These are phyloP conservation scores for Puccinia coronata DNA, from an alignment of 1,284 basidiomycete genomes.

Conservation along the genomic window DNA sequence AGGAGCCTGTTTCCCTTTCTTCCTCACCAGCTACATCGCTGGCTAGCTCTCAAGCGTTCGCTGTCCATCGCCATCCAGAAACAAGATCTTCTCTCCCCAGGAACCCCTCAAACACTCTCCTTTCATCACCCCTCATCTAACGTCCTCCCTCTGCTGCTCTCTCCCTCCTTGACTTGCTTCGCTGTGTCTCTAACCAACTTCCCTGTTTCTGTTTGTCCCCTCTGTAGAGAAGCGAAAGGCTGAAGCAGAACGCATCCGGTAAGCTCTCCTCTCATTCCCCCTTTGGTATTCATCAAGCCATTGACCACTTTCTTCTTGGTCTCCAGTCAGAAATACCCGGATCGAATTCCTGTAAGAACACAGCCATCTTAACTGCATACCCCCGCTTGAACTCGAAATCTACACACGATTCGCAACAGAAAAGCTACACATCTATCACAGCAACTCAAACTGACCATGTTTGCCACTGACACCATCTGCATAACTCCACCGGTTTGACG, in stretches of 20 bases:
- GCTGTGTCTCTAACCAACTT: too few relatives aligned
- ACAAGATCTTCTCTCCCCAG: too few relatives aligned
- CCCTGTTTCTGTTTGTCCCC: not conserved
- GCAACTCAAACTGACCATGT: not conserved
- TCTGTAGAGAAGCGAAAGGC: constrained; percentile 46
- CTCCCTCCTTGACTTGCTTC: too few relatives aligned
- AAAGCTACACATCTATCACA: not conserved
- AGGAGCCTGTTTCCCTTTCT: not conserved
- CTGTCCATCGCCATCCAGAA: too few relatives aligned
- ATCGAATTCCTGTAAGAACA: constrained; percentile 46
- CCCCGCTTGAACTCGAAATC: not conserved
- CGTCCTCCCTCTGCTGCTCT: not conserved
- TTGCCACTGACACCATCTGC: too few relatives aligned
- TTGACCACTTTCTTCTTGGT: not conserved
- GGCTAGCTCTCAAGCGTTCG: too few relatives aligned
- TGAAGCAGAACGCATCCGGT: constrained; percentile 68
- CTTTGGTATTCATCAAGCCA: not conserved
- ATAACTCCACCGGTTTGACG: too few relatives aligned
- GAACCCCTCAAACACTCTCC: too few relatives aligned
- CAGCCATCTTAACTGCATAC: not conserved
- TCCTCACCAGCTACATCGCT: too few relatives aligned
- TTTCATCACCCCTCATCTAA: too few relatives aligned
- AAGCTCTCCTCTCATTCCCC: not conserved
- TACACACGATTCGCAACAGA: not conserved
- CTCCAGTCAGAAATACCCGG: constrained; percentile 46